Evolutionary conservation across 768 basidiomycete species (phyloP).

Genomic region (Lactarius deliciosus): DNA sequence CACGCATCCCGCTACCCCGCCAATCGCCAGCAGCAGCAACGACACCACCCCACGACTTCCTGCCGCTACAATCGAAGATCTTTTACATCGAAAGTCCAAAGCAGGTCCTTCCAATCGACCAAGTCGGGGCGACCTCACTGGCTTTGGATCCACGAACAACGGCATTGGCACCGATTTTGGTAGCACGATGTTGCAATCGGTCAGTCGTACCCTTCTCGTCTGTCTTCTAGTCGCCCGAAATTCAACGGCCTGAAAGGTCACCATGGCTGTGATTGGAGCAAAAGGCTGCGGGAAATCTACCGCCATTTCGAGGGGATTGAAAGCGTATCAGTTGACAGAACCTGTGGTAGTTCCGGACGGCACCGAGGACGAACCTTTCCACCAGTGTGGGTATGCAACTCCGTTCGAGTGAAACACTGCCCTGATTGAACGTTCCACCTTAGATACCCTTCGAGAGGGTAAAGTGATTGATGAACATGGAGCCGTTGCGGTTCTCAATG

Average conservation of each 20-base stretch:
- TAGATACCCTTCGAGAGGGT: conserved; percentile 47
- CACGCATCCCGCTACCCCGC: neutral
- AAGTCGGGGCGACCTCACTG: conserved; percentile 6
- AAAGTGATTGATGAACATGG: conserved; percentile 30
- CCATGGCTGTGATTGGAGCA: conserved; percentile 78
- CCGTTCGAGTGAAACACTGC: conserved; percentile 29
- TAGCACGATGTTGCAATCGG: conserved; percentile 10
- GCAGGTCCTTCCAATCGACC: conserved; percentile 10
- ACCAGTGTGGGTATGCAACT: conserved; percentile 37
- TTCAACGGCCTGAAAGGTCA: conserved; percentile 39
- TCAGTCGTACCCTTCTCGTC: conserved; percentile 13
- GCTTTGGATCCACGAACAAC: neutral
- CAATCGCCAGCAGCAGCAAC: neutral
- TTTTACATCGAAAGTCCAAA: conserved; percentile 8
- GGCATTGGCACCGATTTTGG: conserved; percentile 9
- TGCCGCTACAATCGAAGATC: neutral
- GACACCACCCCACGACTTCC: conserved; percentile 13
- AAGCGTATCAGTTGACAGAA: conserved; percentile 50
- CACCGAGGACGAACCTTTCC: conserved; percentile 23
- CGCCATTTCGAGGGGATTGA: conserved; percentile 75
- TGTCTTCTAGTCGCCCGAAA: neutral
- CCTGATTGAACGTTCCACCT: conserved; percentile 29
- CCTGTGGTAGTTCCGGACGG: conserved; percentile 31
- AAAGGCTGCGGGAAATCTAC: conserved; percentile 82
- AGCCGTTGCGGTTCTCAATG: conserved; percentile 31